These are phyloP conservation scores for Vigna reflexopilosa DNA, from an alignment of 306 rosid species.

Conservation along the genomic window DNA sequence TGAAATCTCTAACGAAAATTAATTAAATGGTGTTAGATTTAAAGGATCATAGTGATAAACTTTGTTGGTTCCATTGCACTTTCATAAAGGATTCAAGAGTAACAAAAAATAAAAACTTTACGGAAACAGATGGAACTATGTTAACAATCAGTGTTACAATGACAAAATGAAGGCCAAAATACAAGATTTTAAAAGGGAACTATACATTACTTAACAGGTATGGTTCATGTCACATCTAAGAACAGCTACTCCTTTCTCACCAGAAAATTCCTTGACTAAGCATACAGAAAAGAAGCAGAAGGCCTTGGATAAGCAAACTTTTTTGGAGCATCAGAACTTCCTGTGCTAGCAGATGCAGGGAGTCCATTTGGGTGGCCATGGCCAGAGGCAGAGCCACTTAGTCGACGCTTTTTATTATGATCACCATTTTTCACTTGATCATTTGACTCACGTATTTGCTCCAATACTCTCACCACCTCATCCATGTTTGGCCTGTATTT, in stretches of 20 bases:
- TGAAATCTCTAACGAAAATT: no score
- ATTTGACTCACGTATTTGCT: conserved; percentile 65
- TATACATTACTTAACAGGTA: conserved; percentile 46
- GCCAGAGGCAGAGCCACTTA: conserved; percentile 27
- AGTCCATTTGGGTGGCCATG: conserved; percentile 31
- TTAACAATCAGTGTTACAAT: conserved; percentile 15
- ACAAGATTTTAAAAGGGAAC: conserved; percentile 21
- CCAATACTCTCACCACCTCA: conserved; percentile 64
- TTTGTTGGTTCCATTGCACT: not conserved
- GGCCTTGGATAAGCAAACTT: conserved; percentile 62
- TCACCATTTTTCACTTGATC: conserved; percentile 32
- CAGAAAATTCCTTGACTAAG: conserved; percentile 30
- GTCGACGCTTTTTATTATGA: conserved; percentile 41
- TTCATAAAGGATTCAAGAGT: not conserved
- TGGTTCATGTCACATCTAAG: conserved; percentile 25
- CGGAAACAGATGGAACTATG: conserved; percentile 2
- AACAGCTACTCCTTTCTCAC: not conserved
- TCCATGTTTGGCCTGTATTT: conserved; percentile 70
- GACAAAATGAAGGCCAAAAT: conserved; percentile 34
- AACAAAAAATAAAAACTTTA: not conserved
- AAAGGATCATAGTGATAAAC: no score
- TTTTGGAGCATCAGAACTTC: conserved; percentile 30
- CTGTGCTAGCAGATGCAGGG: conserved; percentile 35
- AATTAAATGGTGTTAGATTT: no score
- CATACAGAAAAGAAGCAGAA: conserved; percentile 55